phyloP scores from a whole-genome alignment of 2,329 filamentous ascomycete species.

The Sclerotinia spermophila region DNA sequence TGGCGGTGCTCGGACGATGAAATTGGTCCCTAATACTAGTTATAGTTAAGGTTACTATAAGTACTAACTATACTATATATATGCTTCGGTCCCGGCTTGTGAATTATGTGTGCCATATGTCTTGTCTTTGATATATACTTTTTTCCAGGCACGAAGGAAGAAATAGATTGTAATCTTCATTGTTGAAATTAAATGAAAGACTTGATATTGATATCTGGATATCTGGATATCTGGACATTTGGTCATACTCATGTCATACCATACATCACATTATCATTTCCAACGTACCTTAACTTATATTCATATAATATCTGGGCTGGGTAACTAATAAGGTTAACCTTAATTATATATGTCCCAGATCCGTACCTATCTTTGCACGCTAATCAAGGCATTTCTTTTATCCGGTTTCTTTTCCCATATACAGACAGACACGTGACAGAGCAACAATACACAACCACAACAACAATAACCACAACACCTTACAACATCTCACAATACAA shows the following conservation, averaged over 20 bases:
- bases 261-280: neutral
- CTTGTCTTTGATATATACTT: neutral
- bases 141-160: neutral
- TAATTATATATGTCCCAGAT: neutral
- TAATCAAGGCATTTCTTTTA: neutral
- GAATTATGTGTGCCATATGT: neutral
- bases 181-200: too few relatives aligned
- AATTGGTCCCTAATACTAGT: neutral
- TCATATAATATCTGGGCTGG: too few relatives aligned
- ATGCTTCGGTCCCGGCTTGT: neutral
- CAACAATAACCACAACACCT: too few relatives aligned
- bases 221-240: neutral
- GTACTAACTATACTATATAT: too few relatives aligned
- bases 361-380: neutral
- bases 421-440: too few relatives aligned
- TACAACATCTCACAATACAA: too few relatives aligned
- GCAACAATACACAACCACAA: too few relatives aligned
- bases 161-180: neutral
- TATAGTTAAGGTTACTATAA: too few relatives aligned
- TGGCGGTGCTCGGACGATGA: constrained; percentile 3
- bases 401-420: neutral
- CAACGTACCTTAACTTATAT: neutral
- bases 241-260: too few relatives aligned
- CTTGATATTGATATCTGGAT: too few relatives aligned
- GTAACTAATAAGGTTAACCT: too few relatives aligned